Evolutionary conservation across 2,329 filamentous ascomycete genomes (phyloP).

Genomic region (Helotiales sp.): DNA sequence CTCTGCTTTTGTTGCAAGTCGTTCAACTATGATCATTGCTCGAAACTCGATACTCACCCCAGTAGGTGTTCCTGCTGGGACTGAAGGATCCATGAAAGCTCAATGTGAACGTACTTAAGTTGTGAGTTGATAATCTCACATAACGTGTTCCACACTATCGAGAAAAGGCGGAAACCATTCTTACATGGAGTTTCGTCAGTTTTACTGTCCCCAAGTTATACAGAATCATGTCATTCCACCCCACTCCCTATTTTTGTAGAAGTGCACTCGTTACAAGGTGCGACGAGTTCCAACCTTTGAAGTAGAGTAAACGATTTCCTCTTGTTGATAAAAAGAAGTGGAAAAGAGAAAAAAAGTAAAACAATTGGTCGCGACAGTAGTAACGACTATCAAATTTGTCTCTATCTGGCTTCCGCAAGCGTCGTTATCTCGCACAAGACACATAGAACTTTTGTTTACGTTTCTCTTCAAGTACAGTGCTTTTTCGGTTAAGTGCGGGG

Average conservation of each 20-base stretch:
- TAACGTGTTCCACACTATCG: too few relatives aligned
- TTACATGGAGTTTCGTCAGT: background rate
- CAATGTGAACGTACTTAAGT: slow-evolving; percentile 8
- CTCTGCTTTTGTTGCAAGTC: too few relatives aligned
- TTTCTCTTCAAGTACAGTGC: background rate
- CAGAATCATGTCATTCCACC: background rate
- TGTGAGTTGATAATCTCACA: background rate
- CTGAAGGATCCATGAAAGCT: slow-evolving; percentile 12
- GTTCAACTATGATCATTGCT: background rate
- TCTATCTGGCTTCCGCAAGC: background rate
- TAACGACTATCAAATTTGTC: too few relatives aligned
- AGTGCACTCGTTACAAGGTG: too few relatives aligned
- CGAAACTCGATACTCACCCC: slow-evolving; percentile 8
- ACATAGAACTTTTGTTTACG: background rate
- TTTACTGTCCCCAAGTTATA: background rate
- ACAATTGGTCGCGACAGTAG: too few relatives aligned
- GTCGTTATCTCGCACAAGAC: background rate
- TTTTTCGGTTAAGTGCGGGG: background rate
- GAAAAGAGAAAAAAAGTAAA: too few relatives aligned
- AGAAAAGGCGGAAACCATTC: background rate
- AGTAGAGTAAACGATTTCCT: too few relatives aligned
- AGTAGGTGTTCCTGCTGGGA: slow-evolving; percentile 2
- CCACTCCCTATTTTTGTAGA: background rate
- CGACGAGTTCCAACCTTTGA: too few relatives aligned
- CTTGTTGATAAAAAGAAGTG: too few relatives aligned